Evolutionary conservation across 2,329 filamentous ascomycete genomes (phyloP), one percentile per base, ranked within the genome.

Genomic region (Simplicillium aogashimaense): DNA sequence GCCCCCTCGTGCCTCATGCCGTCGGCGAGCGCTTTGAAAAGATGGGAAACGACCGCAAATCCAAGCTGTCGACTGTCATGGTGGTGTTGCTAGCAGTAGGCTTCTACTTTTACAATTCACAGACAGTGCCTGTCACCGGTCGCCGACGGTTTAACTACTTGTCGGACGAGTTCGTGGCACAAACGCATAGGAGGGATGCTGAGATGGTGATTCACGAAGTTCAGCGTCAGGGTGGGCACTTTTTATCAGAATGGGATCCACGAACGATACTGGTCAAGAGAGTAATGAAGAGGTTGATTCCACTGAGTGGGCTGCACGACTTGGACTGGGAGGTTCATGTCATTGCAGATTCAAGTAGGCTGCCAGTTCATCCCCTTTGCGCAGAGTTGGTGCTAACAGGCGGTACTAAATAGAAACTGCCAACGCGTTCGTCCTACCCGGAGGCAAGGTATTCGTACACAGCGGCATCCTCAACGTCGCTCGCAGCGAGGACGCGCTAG

Each of bases 351-450:
- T 66, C 67, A 15, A 47, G 66, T 70, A 55, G 35, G 66, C 56
- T n/a, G 30, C 14, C 25, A 32, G 16, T 18, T 43, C 16, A 11
- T 4, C 28, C 14, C 34, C 11, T 11, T 20, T n/a, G 29, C 17
- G 6, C n/a, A 17, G 13, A 28, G 32, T 5, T 2, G 6, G 17
- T 34, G 33, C 44, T 47, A 37, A 46, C 37, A 12, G 29, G 28
- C 14, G 14, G 25, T 7, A 28, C 10, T 10, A 25, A 29, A n/a
- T 38, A 69, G 65, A 52, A 32, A 73, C 72, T 31, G 69, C 71
- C 47, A 90, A 90, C 51, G 85, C 85, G 0, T 87, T 89, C 53
- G 83, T 90, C 1, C 70, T 87, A 6, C 84, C 85, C 0, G 83
- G 78, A 4, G 83, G 84, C 17, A 87, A 88, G 51, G 83, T 90